phyloP scores from a whole-genome alignment of 2,329 filamentous ascomycete genomes.

The Scortechinia acanthostroma region DNA sequence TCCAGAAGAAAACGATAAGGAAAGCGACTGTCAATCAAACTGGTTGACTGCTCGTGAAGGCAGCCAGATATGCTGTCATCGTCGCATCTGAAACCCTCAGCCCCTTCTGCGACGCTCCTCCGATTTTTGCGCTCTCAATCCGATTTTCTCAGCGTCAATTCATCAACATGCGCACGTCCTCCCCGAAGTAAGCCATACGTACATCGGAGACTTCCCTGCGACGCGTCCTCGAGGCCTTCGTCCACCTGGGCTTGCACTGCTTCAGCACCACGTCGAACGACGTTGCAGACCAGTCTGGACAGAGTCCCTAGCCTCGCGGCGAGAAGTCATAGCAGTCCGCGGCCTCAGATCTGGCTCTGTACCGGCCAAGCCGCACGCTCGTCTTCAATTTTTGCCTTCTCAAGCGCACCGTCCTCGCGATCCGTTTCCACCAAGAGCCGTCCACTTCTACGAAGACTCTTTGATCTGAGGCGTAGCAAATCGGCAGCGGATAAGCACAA shows the following conservation, averaged over 20 bases:
- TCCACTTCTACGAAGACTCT: not conserved
- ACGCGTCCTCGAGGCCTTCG: no score
- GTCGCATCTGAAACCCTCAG: not conserved
- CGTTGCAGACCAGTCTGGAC: not conserved
- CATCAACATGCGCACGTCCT: not conserved
- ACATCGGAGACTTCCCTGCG: no score
- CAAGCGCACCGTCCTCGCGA: not conserved
- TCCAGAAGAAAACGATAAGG: no score
- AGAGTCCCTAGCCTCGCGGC: not conserved
- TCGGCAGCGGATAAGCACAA: not conserved
- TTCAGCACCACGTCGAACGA: not conserved
- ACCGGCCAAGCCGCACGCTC: no score
- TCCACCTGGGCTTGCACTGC: not conserved
- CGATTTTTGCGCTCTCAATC: slow-evolving; percentile 1
- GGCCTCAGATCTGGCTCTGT: not conserved
- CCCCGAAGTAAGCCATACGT: no score
- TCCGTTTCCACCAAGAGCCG: not conserved
- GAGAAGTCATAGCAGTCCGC: not conserved
- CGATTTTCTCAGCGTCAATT: not conserved
- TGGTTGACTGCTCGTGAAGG: no score
- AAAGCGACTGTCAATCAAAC: no score
- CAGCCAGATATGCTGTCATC: not conserved
- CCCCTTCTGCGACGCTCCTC: not conserved
- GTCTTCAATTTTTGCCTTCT: no score
- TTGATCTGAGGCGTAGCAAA: not conserved